A percentile compares a stretch with the other conserved stretches of the same genome.
phyloP scores from a whole-genome alignment of 2,329 filamentous ascomycete species.

The Camptophora hylomeconis region DNA sequence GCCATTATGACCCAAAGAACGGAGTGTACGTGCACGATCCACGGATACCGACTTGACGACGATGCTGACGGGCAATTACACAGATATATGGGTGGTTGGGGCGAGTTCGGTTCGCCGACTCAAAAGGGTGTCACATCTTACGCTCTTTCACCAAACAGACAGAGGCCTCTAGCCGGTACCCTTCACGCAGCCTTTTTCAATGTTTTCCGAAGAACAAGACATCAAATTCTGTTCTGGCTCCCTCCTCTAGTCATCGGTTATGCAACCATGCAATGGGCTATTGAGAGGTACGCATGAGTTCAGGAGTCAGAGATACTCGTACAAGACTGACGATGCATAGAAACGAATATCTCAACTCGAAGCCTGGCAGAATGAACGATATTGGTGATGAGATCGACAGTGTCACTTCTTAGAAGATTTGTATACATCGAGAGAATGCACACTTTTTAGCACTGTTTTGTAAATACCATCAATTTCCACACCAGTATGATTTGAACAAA shows the following conservation, averaged over 20 bases:
- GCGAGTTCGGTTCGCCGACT: constrained; percentile 34
- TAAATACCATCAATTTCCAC: too few relatives aligned
- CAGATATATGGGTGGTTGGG: too few relatives aligned
- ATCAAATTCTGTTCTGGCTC: constrained; percentile 79
- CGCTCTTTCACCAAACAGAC: constrained; percentile 72
- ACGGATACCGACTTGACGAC: background rate
- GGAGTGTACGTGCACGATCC: constrained; percentile 27
- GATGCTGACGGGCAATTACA: constrained; percentile 1
- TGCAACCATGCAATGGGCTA: constrained; percentile 78
- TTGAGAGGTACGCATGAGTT: constrained; percentile 56
- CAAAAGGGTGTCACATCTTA: constrained; percentile 57
- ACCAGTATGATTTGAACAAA: too few relatives aligned
- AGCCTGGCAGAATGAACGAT: constrained; percentile 24
- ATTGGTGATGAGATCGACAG: constrained; percentile 1
- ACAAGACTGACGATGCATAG: constrained; percentile 19
- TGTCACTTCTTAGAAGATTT: constrained; percentile 3
- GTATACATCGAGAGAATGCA: too few relatives aligned
- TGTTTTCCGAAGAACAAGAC: constrained; percentile 71
- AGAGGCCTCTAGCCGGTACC: constrained; percentile 71
- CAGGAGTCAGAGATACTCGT: background rate
- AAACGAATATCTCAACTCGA: constrained; percentile 39
- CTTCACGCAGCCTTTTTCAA: constrained; percentile 85
- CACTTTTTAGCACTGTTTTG: too few relatives aligned
- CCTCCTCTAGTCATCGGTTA: constrained; percentile 71
- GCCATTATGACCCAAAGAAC: constrained; percentile 27